phyloP scores from a whole-genome alignment of 805 yeast species.

The Wickerhamiella slavikovae region DNA sequence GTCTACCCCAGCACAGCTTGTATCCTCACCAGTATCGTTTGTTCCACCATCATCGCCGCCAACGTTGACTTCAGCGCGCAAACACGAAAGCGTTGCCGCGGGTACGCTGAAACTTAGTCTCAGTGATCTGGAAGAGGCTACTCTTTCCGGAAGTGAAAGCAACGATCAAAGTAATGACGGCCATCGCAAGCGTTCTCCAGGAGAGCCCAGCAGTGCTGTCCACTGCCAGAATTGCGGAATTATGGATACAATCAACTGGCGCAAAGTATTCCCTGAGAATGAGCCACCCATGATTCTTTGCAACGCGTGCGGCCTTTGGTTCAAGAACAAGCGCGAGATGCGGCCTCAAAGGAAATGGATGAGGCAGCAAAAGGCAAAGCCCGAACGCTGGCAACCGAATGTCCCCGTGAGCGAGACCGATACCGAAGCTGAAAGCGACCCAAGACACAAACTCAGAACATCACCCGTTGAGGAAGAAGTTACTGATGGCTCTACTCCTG shows the following conservation, averaged over 20 bases:
- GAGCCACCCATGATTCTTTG: slow-evolving; percentile 8
- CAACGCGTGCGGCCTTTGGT: slow-evolving; percentile 18
- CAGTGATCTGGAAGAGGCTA: no score
- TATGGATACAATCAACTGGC: slow-evolving; percentile 10
- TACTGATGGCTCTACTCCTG: background rate
- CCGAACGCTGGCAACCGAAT: slow-evolving; percentile 1
- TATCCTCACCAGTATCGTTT: no score
- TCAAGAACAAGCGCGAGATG: slow-evolving; percentile 13
- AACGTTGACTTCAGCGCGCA: no score
- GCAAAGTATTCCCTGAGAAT: slow-evolving; percentile 6
- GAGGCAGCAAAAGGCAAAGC: slow-evolving; percentile 2
- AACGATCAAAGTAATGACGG: no score
- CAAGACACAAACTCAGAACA: background rate
- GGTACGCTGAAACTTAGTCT: no score
- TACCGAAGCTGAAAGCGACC: background rate
- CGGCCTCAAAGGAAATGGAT: slow-evolving; percentile 16
- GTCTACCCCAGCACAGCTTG: no score
- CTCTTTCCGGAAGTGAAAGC: no score
- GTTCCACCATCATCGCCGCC: no score
- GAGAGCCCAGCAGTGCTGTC: no score
- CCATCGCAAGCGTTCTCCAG: no score
- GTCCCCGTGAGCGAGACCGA: no score
- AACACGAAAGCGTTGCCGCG: no score
- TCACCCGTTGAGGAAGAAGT: background rate
- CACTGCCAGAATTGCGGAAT: slow-evolving; percentile 12